Percentiles rank a stretch among this genome's conserved stretches.
phyloP scores from a whole-genome alignment of 805 yeast genomes.

The Candida stauntonica region DNA sequence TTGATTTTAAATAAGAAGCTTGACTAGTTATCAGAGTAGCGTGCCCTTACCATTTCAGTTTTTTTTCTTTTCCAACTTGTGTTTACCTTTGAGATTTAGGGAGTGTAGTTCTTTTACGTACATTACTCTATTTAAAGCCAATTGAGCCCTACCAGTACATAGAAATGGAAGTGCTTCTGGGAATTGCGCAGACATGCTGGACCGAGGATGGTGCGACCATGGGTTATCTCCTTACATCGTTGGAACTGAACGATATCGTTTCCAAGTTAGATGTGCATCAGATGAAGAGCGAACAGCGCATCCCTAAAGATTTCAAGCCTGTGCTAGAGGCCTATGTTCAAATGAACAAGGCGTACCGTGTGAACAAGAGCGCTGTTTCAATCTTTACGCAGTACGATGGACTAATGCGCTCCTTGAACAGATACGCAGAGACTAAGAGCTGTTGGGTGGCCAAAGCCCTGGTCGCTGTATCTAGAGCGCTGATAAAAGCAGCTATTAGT shows the following conservation, averaged over 20 bases:
- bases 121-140: background rate
- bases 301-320: constrained; percentile 12
- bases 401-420: constrained; percentile 41
- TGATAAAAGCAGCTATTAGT: constrained; percentile 25
- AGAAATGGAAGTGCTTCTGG: constrained; percentile 1
- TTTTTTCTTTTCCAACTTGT: background rate
- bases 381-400: constrained; percentile 31
- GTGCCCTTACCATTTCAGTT: too few relatives aligned
- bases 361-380: constrained; percentile 30
- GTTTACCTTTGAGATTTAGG: background rate
- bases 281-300: background rate
- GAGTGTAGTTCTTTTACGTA: background rate
- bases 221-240: constrained; percentile 2
- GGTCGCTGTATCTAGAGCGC: constrained; percentile 36
- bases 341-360: constrained; percentile 22
- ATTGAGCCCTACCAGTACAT: background rate
- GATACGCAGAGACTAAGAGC: constrained; percentile 49
- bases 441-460: constrained; percentile 49
- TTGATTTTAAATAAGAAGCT: too few relatives aligned
- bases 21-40: too few relatives aligned
- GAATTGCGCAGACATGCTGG: background rate
- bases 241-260: constrained; percentile 1
- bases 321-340: constrained; percentile 9
- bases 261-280: background rate
- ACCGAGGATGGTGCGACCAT: constrained; percentile 3